Conservation (phyloP, 2,329 filamentous ascomycete species). For the Zarea fungicola region DNA sequence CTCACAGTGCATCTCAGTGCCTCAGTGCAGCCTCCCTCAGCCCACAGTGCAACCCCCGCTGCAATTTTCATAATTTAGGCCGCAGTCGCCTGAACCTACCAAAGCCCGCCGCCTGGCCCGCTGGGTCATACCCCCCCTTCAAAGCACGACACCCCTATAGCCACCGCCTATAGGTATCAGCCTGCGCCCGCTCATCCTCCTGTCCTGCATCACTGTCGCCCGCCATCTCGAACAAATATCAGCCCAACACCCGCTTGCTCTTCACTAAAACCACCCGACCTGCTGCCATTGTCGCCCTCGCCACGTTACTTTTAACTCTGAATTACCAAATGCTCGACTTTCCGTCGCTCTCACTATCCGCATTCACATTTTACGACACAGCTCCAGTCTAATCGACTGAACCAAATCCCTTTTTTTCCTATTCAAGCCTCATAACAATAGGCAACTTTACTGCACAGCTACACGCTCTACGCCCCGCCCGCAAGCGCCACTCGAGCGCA, state of each 20-base stretch:
- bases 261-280: background rate
- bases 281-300: background rate
- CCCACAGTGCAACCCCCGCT: no score
- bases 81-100: no score
- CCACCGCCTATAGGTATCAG: no score
- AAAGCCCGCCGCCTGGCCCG: no score
- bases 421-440: background rate
- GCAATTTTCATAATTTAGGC: no score
- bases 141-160: no score
- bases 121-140: no score
- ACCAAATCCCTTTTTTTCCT: background rate
- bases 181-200: background rate
- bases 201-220: background rate
- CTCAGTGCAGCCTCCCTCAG: no score
- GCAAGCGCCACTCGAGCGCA: conserved; percentile 10
- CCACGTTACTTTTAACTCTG: background rate
- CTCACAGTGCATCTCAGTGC: no score
- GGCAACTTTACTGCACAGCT: background rate
- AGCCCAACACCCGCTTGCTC: background rate
- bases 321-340: background rate
- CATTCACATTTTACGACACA: background rate
- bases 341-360: background rate
- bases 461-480: conserved; percentile 1
- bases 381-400: conserved; percentile 5
- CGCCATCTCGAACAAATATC: background rate